phyloP scores from a whole-genome alignment of 306 rosid genomes.

The Prinsepia uniflora region DNA sequence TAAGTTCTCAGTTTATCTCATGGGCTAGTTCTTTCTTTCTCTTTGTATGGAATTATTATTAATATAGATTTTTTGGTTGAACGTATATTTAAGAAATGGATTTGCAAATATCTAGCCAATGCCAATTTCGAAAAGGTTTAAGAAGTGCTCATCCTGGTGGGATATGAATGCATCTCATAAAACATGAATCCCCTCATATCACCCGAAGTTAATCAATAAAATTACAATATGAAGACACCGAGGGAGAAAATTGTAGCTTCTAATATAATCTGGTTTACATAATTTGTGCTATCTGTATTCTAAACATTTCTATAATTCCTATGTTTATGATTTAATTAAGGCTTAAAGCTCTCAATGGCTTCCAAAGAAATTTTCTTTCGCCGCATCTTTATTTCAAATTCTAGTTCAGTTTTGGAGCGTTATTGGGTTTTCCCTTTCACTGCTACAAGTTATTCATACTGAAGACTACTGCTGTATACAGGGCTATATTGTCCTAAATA shows the following conservation, averaged over 20 bases:
- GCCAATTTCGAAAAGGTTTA: neutral
- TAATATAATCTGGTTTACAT: neutral
- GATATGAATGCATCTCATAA: neutral
- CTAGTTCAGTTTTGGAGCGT: neutral
- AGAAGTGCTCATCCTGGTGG: neutral
- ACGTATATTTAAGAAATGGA: neutral
- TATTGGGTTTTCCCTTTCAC: neutral
- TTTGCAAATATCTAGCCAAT: neutral
- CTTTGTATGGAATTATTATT: neutral
- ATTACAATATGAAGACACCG: neutral
- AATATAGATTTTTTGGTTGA: neutral
- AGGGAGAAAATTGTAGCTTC: too few species aligned
- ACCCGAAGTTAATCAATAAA: neutral
- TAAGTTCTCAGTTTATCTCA: neutral
- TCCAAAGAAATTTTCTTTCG: too few species aligned
- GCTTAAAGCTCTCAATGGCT: too few species aligned
- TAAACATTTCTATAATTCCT: too few species aligned
- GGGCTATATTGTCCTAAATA: slow-evolving; percentile 88
- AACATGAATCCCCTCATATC: neutral
- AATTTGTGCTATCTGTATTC: neutral
- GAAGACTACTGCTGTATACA: slow-evolving; percentile 30
- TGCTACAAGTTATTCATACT: neutral
- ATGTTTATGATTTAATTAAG: too few species aligned
- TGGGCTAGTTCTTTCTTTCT: neutral
- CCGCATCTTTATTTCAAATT: neutral